Percentiles rank a stretch among this genome's conserved stretches.
Conservation (phyloP, 768 basidiomycete genomes). For the Lanmaoa pseudosensibilis region DNA sequence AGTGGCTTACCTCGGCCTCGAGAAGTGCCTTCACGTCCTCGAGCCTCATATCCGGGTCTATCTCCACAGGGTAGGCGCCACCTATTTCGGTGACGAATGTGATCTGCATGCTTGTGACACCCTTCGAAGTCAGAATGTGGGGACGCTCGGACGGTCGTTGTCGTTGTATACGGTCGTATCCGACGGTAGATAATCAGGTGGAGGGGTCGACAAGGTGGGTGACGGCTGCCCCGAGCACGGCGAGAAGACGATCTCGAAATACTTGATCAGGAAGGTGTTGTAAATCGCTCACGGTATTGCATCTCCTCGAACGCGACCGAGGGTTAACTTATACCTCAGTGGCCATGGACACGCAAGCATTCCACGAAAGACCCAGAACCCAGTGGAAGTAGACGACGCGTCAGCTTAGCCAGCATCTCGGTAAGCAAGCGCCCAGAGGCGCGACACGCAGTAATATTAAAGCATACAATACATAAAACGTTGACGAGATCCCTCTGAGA, state of each 20-base stretch:
- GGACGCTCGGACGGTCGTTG: background rate
- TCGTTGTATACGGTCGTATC: background rate
- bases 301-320: background rate
- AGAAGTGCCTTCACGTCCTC: slow-evolving; percentile 91
- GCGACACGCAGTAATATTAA: slow-evolving; percentile 5
- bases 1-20: slow-evolving; percentile 84
- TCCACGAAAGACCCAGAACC: slow-evolving; percentile 24
- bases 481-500: background rate
- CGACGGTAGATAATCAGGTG: slow-evolving; percentile 5
- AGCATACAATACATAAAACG: background rate
- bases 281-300: background rate
- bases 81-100: slow-evolving; percentile 73
- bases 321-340: slow-evolving; percentile 13
- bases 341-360: slow-evolving; percentile 19
- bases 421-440: slow-evolving; percentile 10
- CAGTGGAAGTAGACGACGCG: slow-evolving; percentile 21
- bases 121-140: background rate
- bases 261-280: slow-evolving; percentile 30
- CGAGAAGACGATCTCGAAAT: slow-evolving; percentile 5
- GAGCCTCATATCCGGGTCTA: slow-evolving; percentile 87
- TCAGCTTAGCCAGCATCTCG: slow-evolving; percentile 10
- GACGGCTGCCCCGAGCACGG: background rate
- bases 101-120: slow-evolving; percentile 57
- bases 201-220: background rate
- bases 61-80: slow-evolving; percentile 68